Base-by-base conservation (phyloP, 2,329 filamentous ascomycete genomes). In the Ophiostoma australiae region DNA sequence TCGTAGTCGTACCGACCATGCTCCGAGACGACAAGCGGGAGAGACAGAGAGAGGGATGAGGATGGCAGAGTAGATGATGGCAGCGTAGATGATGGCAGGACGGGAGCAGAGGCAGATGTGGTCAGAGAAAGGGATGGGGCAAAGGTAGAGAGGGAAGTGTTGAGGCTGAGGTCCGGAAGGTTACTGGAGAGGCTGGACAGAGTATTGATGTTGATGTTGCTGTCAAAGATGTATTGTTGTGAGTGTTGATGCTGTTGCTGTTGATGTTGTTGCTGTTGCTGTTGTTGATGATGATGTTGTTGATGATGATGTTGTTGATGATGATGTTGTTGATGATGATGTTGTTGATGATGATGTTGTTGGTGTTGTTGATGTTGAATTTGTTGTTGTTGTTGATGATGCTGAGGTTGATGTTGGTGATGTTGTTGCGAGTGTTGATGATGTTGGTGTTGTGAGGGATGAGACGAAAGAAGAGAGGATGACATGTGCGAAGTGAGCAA, bases 1-100 rank as follows among this genome's bases (percentile, higher is more conserved):
- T 65, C 17, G 69, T 65, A 66, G 33, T 39, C 35, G 33, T 37
- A 37, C 8, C 33, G 63, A 66, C 35, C 63, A 66, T 66, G 63
- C 63, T 66, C 63, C 10, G 41, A 33, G 61, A 70, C n/a, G 17
- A 13, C 37, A 27, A 65, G 39, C 13, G 37, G 23, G 35, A 61
- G 52, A 17, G 68, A 39, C 1, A 55, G 37, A 33, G 68, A 41
- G 2, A 58, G 55, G 6, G 68, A 33, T 5, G 68, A 37, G 11
- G 48, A 37, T 31, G 48, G 48, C 7, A 58, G 44, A 31, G 27
- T 20, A 8, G 52, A 69, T 6, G 68, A 63, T n/a, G 68, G 48
- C n/a, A 37, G 33, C n/a, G 27, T 20, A 8, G 52, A 69, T 6
- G 68, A 63, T n/a, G 68, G 48, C n/a, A 37, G 33, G 3, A 58